These are phyloP conservation scores for Agrocybe praecox DNA, from an alignment of 768 basidiomycete species.

Conservation along the genomic window DNA sequence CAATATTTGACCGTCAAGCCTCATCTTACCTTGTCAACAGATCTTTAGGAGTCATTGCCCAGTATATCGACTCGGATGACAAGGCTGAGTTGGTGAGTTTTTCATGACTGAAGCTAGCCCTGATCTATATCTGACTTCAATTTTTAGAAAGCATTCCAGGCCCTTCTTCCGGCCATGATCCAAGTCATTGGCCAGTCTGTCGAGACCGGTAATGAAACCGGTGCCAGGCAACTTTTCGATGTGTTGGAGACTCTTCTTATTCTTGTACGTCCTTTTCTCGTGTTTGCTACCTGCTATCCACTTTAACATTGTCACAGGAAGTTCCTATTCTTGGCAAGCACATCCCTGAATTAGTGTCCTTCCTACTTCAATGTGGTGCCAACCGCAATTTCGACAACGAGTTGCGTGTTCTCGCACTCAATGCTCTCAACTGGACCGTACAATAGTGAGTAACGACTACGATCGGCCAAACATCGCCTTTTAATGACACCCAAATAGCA, in stretches of 20 bases:
- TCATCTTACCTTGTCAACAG: conserved; percentile 34
- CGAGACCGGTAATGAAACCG: conserved; percentile 75
- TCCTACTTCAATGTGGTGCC: conserved; percentile 83
- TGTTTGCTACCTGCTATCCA: neutral
- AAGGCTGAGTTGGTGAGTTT: conserved; percentile 79
- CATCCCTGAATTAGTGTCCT: conserved; percentile 83
- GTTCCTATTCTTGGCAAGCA: conserved; percentile 90
- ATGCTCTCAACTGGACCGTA: conserved; percentile 95
- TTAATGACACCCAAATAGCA: conserved; percentile 52
- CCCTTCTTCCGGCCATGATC: conserved; percentile 85
- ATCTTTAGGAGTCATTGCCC: conserved; percentile 89
- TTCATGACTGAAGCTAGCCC: neutral
- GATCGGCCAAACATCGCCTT: too few relatives aligned
- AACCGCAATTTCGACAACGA: conserved; percentile 77
- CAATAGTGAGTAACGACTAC: conserved; percentile 69
- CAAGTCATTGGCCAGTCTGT: conserved; percentile 85
- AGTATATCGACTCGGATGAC: conserved; percentile 88
- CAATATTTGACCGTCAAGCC: neutral
- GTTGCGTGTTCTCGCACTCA: conserved; percentile 87
- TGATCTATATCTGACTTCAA: neutral
- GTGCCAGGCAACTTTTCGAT: conserved; percentile 90
- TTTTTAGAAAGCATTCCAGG: conserved; percentile 81
- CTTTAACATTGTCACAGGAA: conserved; percentile 56
- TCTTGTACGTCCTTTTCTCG: conserved; percentile 54
- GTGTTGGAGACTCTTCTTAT: conserved; percentile 95